Percentiles rank a stretch among this genome's conserved stretches.
Evolutionary conservation across 2,329 filamentous ascomycete species (phyloP).

Genomic region (Setomelanomma holmii): DNA sequence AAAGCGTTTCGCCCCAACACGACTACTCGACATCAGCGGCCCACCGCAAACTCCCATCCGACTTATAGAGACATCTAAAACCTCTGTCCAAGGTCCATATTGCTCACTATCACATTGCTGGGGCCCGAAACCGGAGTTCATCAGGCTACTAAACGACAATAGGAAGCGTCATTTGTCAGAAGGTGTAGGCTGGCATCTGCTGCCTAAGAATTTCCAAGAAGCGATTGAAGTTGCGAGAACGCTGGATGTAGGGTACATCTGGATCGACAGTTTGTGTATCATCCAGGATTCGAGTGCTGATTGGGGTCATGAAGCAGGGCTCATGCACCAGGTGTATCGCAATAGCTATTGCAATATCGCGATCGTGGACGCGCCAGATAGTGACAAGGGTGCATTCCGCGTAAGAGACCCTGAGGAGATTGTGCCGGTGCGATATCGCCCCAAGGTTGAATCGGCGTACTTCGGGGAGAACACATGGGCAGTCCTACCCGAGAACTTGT

Average conservation of each 20-base stretch:
- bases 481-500: constrained; percentile 24
- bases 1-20: constrained; percentile 23
- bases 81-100: constrained; percentile 23
- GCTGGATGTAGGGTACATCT: constrained; percentile 31
- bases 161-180: constrained; percentile 13
- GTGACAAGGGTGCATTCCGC: constrained; percentile 29
- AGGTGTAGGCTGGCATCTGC: constrained; percentile 20
- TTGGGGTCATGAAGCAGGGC: constrained; percentile 22
- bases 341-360: constrained; percentile 40
- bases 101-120: constrained; percentile 31
- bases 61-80: constrained; percentile 23
- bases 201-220: constrained; percentile 33
- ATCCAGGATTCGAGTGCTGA: constrained; percentile 25
- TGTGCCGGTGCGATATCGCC: constrained; percentile 17
- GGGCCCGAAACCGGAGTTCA: constrained; percentile 22
- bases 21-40: constrained; percentile 25
- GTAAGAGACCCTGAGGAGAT: constrained; percentile 19
- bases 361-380: constrained; percentile 25
- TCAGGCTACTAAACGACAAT: constrained; percentile 5
- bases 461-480: constrained; percentile 25
- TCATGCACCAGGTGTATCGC: constrained; percentile 40
- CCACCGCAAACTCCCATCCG: constrained; percentile 4
- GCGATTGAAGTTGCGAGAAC: constrained; percentile 31
- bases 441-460: constrained; percentile 8
- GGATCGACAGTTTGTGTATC: constrained; percentile 35